phyloP scores from a whole-genome alignment of 768 basidiomycete genomes.

The Lactifluus hygrophoroides region DNA sequence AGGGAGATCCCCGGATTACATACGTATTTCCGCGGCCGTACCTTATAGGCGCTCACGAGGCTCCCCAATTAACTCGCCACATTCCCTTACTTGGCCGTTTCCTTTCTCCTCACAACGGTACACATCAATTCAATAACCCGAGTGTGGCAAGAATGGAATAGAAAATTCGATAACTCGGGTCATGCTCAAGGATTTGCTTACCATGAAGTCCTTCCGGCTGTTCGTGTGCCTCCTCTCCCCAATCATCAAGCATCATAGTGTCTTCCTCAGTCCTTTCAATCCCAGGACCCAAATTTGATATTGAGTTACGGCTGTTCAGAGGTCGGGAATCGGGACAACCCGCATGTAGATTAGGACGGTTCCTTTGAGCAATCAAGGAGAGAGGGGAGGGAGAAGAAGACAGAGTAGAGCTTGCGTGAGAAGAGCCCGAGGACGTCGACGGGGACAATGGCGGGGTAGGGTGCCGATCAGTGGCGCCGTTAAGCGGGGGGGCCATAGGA shows the following conservation, averaged over 20 bases:
- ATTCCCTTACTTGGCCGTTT: background rate
- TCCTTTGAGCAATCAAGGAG: background rate
- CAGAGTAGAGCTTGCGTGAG: slow-evolving; percentile 5
- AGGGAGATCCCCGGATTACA: slow-evolving; percentile 16
- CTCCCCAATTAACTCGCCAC: background rate
- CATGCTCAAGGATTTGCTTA: slow-evolving; percentile 4
- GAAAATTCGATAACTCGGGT: background rate
- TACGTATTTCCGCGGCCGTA: slow-evolving; percentile 3
- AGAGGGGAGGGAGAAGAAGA: slow-evolving; percentile 10
- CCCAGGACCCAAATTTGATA: background rate
- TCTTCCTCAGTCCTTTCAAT: slow-evolving; percentile 10
- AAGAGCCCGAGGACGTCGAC: slow-evolving; percentile 9
- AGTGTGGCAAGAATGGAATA: background rate
- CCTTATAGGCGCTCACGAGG: background rate
- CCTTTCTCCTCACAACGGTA: background rate
- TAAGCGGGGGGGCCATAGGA: slow-evolving; percentile 6
- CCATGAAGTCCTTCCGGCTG: background rate
- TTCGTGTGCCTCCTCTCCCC: slow-evolving; percentile 8
- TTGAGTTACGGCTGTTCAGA: background rate
- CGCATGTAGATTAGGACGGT: background rate
- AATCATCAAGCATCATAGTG: slow-evolving; percentile 14
- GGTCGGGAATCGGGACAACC: background rate
- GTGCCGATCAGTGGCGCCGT: background rate
- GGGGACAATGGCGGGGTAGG: slow-evolving; percentile 18
- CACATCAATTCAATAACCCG: background rate